Evolutionary conservation across 331 rosid genomes (phyloP).

Genomic region (Pyrus hybrid): DNA sequence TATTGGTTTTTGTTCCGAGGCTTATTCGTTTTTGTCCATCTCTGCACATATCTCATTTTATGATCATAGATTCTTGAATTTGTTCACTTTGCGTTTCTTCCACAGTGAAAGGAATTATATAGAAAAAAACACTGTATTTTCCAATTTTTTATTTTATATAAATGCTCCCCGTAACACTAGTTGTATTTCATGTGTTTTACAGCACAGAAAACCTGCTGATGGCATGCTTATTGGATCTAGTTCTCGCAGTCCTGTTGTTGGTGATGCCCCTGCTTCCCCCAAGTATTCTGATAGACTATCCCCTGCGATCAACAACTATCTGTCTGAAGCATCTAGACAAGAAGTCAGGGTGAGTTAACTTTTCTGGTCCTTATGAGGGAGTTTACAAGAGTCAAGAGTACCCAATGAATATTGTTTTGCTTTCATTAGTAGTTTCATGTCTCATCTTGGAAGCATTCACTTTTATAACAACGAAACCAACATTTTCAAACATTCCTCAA

Average conservation of each 20-base stretch:
- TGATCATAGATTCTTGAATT: not conserved
- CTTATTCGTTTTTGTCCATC: not conserved
- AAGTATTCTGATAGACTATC: constrained; percentile 96
- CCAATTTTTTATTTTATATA: not conserved
- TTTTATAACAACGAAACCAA: not conserved
- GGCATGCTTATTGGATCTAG: constrained; percentile 89
- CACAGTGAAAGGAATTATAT: not conserved
- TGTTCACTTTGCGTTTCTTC: not conserved
- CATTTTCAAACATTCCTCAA: constrained; percentile 9
- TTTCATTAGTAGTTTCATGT: not conserved
- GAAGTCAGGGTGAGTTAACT: constrained; percentile 80
- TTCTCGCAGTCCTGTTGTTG: constrained; percentile 86
- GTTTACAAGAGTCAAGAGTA: not conserved
- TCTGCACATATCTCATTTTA: not conserved
- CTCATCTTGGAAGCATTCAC: not conserved
- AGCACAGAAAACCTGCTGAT: constrained; percentile 96
- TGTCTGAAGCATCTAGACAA: constrained; percentile 96
- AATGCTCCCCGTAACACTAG: not conserved
- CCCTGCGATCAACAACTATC: constrained; percentile 91
- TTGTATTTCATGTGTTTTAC: constrained; percentile 22
- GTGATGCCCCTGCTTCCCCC: constrained; percentile 88
- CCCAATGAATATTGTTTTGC: not conserved
- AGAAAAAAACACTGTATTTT: not conserved
- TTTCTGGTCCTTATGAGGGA: constrained; percentile 1
- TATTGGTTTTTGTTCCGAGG: not conserved